A percentile compares a stretch with the other conserved stretches of the same genome.
phyloP scores from a whole-genome alignment of 208 protist species.

The Angomonas ambiguus region DNA sequence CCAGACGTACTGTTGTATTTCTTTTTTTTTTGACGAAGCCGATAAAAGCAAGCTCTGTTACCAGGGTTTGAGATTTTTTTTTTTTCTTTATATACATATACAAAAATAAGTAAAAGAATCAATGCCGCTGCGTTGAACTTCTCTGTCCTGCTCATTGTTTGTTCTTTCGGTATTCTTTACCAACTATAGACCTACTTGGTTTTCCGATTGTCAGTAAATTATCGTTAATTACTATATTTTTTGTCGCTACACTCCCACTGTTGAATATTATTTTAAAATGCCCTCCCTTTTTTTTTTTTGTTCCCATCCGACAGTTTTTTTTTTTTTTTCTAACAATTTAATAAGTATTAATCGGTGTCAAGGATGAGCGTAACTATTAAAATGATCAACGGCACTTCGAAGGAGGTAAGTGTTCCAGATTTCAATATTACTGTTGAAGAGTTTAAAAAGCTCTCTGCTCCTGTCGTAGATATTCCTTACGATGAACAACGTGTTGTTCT shows the following conservation, averaged over 20 bases:
- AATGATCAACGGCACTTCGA: slow-evolving; percentile 68
- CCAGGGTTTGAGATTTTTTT: too few relatives aligned
- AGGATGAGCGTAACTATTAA: slow-evolving; percentile 77
- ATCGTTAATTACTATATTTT: too few relatives aligned
- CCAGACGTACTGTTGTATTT: too few relatives aligned
- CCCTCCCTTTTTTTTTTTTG: background rate
- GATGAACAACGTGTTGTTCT: slow-evolving; percentile 83
- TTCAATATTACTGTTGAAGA: slow-evolving; percentile 63
- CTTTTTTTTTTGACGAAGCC: too few relatives aligned
- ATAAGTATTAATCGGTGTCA: background rate
- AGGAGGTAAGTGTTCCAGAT: slow-evolving; percentile 65
- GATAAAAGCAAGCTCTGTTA: too few relatives aligned
- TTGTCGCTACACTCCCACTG: background rate
- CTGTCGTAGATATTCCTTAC: slow-evolving; percentile 54
- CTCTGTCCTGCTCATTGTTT: too few relatives aligned
- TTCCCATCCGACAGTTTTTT: background rate
- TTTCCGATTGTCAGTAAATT: too few relatives aligned
- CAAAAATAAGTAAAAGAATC: too few relatives aligned
- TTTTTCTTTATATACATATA: too few relatives aligned
- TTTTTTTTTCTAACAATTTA: background rate
- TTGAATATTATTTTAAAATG: background rate
- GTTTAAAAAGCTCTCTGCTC: slow-evolving; percentile 57
- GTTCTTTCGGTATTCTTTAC: too few relatives aligned
- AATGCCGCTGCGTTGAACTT: too few relatives aligned
- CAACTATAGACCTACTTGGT: too few relatives aligned